Evolutionary conservation across 371 early-diverging fungal genomes (phyloP).

Genomic region (Actinomucor elegans): DNA sequence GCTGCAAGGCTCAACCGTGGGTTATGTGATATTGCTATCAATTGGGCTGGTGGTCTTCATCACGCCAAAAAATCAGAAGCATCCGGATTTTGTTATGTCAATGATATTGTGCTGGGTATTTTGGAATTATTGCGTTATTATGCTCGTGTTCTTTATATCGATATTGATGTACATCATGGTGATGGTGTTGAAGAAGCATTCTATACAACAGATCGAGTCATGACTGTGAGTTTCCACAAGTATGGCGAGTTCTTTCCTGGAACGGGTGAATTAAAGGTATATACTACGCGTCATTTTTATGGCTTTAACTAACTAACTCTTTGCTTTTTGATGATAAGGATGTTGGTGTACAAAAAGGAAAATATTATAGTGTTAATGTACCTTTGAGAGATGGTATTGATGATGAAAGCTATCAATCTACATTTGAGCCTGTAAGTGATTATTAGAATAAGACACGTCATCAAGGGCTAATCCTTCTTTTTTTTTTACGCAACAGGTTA

Average conservation of each 20-base stretch:
- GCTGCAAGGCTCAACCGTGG: constrained; percentile 86
- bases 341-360: constrained; percentile 72
- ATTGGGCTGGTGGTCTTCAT: constrained; percentile 98
- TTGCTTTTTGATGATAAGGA: constrained; percentile 63
- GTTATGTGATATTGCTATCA: constrained; percentile 88
- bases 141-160: constrained; percentile 93
- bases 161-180: constrained; percentile 98
- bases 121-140: constrained; percentile 53
- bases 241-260: constrained; percentile 98
- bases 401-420: constrained; percentile 84
- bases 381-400: constrained; percentile 95
- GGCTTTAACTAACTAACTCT: not conserved
- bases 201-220: constrained; percentile 94
- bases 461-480: no score
- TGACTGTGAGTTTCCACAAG: constrained; percentile 97
- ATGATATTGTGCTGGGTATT: constrained; percentile 89
- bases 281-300: constrained; percentile 58
- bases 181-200: constrained; percentile 99
- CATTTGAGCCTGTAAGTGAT: constrained; percentile 87
- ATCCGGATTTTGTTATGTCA: constrained; percentile 97
- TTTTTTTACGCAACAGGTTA: constrained; percentile 55
- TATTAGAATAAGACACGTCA: no score
- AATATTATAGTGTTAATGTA: constrained; percentile 72
- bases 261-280: constrained; percentile 83
- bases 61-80: constrained; percentile 95